Base-by-base conservation (phyloP, 1,284 basidiomycete genomes). In the Waitea zeae region DNA sequence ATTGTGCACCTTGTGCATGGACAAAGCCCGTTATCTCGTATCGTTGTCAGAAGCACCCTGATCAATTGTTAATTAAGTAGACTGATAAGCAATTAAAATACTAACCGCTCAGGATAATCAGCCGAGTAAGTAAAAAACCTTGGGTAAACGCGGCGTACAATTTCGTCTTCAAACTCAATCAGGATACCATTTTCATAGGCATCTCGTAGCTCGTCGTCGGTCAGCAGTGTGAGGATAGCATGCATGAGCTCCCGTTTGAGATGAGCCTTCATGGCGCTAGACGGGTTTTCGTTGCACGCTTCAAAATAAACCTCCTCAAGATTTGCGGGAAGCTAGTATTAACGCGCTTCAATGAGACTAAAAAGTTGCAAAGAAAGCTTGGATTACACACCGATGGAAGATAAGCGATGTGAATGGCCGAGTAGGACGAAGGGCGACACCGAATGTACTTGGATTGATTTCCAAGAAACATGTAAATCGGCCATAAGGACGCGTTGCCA, bases 371-470 rank as follows among this genome's bases (percentile, higher is more conserved):
- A 5, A 36, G 36, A n/a, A 26, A 15, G 3, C 12, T 31, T 17
- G 2, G 46, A 19, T 17, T 26, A 35, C 48, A 38, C 28, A 54
- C 53, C 35, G 42, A 41, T 19, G 48, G 48, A 18, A 56, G 38
- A 39, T 48, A 51, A 13, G 47, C 52, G 6, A 54, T 12, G 38
- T 51, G 49, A 36, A 54, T 46, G 4, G 43, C 43, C 1, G 46
- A 39, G 12, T 39, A 37, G 2, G 39, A 20, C 4, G 20, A 37
- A 6, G 49, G 49, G 22, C 46, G 42, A 14, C 37, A 32, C 3
- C 49, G 41, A 17, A 38, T 18, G 29, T 43, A 52, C 36, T 56
- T 56, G 15, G 47, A 44, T 19, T 45, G 42, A 36, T 50, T 52
- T 4, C 48, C 48, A 37, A 52, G 42, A n/a, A 33, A 40, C 13